phyloP scores from a whole-genome alignment of 495 filamentous ascomycete species.

The Cercophora samala region DNA sequence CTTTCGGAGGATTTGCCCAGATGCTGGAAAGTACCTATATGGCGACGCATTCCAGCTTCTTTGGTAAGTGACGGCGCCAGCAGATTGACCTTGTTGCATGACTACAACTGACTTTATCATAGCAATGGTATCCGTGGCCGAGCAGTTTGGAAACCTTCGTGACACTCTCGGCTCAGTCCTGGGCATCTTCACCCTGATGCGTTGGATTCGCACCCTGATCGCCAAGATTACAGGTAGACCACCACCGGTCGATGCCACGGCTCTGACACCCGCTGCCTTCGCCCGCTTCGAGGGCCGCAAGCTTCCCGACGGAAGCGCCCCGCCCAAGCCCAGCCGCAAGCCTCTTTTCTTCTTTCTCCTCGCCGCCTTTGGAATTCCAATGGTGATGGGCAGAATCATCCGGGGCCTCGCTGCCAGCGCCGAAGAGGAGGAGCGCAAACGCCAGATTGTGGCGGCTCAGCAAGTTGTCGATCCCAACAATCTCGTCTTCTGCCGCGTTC shows the following conservation, averaged over 20 bases:
- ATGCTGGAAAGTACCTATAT: constrained; percentile 99
- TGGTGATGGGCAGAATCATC: constrained; percentile 94
- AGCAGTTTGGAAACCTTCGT: constrained; percentile 90
- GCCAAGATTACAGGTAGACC: constrained; percentile 94
- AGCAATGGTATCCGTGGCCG: constrained; percentile 98
- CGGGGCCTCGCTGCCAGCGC: constrained; percentile 75
- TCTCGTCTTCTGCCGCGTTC: constrained; percentile 88
- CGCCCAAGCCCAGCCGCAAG: constrained; percentile 79
- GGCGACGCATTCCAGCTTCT: constrained; percentile 99
- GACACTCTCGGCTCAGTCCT: constrained; percentile 93
- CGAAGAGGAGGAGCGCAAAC: constrained; percentile 69
- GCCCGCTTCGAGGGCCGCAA: constrained; percentile 75
- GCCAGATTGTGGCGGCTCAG: constrained; percentile 45
- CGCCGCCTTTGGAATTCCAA: constrained; percentile 91
- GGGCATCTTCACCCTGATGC: constrained; percentile 92
- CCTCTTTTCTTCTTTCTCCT: constrained; percentile 94
- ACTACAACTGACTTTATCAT: constrained; percentile 31
- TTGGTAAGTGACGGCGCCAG: constrained; percentile 61
- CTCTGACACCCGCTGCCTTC: constrained; percentile 85
- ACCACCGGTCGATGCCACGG: constrained; percentile 76
- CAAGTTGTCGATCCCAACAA: constrained; percentile 74
- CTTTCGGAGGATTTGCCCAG: constrained; percentile 95
- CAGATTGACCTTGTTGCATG: neutral
- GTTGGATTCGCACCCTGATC: constrained; percentile 86
- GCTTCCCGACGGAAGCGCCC: constrained; percentile 37